A percentile compares a stretch with the other conserved stretches of the same genome.
phyloP scores from a whole-genome alignment of 116 monocot species.

The Dioscorea cayenensis region DNA sequence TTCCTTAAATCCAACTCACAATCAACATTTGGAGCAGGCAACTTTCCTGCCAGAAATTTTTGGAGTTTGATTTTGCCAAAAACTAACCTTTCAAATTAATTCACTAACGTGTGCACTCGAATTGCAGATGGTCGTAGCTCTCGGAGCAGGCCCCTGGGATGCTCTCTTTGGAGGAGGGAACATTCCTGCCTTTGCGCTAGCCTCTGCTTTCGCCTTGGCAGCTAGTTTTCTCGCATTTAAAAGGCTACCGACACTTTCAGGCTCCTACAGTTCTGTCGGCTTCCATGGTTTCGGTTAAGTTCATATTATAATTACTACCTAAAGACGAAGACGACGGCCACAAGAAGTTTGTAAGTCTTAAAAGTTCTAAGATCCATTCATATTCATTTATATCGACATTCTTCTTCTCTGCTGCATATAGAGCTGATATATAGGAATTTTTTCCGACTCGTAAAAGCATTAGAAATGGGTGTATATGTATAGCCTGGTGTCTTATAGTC shows the following conservation, averaged over 20 bases:
- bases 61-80: too few relatives aligned
- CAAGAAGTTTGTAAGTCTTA: neutral
- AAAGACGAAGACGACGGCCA: neutral
- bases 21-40: too few relatives aligned
- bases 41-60: too few relatives aligned
- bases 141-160: constrained; percentile 94
- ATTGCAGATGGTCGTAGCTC: constrained; percentile 78
- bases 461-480: neutral
- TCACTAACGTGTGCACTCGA: neutral
- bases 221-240: constrained; percentile 47
- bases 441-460: neutral
- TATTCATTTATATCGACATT: neutral
- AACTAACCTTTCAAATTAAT: too few relatives aligned
- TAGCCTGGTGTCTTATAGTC: neutral
- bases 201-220: constrained; percentile 50
- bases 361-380: neutral
- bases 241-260: constrained; percentile 65
- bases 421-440: neutral
- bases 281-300: constrained; percentile 84
- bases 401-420: neutral
- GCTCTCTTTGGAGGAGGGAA: constrained; percentile 95
- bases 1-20: too few relatives aligned
- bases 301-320: neutral
- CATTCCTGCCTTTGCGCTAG: constrained; percentile 85
- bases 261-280: constrained; percentile 36